Evolutionary conservation across 192 early-diverging fungal genomes (phyloP), one percentile per base, ranked within the genome.

Genomic region (Coemansia sp.): DNA sequence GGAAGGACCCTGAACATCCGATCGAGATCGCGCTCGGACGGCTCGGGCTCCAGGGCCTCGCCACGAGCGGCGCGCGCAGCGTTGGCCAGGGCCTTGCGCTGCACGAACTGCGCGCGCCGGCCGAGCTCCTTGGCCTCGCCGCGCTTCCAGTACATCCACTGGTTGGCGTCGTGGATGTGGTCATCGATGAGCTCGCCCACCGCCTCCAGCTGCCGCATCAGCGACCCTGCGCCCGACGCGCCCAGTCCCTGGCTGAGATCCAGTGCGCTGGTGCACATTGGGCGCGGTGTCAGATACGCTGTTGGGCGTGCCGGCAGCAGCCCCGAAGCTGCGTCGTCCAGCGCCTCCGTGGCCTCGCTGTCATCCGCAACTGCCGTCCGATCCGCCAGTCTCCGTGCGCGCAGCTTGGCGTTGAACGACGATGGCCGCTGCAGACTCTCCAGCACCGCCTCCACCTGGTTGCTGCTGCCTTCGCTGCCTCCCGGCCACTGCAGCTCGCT

Each of bases 101-200:
- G 72, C 37, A 81, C 72, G 48, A 61, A 84, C 85, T 83, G 87
- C 68, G 85, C 85, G 73, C 90, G 79, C 78, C 89, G 90, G 66
- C 86, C 78, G 84, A 95, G 90, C 73, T 98, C 98, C 76, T 92
- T 90, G 65, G 90, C 89, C 74, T 92, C 84, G 61, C 87, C 90
- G 69, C 95, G 90, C 82, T 98, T 92, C 98, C 98, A 98, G 78
- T 93, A 92, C 68, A 92, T 90, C 87, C 94, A 96, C 71, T 93
- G 90, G 87, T 89, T 90, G 66, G 94, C 91, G 71, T 96, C 92
- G 79, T 94, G 93, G 54, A 89, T 89, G 61, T 96, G 90, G 32
- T 92, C 93, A 62, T 99, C 98, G 32, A 95, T 88, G 74, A 93
- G 92, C 74, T 97, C 95, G 47, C 93, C 83, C 76, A 91, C 92